Conservation (phyloP, 1,284 basidiomycete species). For the Ceratobasidium theobromae region DNA sequence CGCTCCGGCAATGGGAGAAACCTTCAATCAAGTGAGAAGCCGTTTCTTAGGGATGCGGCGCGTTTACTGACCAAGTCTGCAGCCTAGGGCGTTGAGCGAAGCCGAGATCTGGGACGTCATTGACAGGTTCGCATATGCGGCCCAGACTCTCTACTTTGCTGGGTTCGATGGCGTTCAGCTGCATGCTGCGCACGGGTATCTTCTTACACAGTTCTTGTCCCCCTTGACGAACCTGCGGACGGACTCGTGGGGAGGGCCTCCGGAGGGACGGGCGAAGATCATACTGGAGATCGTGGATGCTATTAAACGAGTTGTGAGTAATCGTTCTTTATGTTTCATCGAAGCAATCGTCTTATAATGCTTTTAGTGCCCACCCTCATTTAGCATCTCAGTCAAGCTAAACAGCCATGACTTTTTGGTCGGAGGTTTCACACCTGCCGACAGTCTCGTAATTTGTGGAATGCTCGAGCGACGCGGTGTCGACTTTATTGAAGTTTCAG, state of each 20-base stretch:
- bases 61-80: not conserved
- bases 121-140: not conserved
- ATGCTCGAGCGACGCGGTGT: not conserved
- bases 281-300: not conserved
- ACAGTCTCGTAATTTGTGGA: not conserved
- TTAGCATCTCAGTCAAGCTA: not conserved
- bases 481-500: not conserved
- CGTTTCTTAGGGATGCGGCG: not conserved
- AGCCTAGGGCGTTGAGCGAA: not conserved
- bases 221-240: not conserved
- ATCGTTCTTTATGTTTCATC: not conserved
- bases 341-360: not conserved
- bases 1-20: not conserved
- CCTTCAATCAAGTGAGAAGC: not conserved
- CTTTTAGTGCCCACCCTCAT: not conserved
- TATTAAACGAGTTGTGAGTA: not conserved
- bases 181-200: not conserved
- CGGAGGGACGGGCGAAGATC: not conserved
- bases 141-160: not conserved
- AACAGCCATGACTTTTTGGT: conserved; percentile 4
- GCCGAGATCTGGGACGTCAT: conserved; percentile 1
- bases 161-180: not conserved
- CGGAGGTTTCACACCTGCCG: not conserved
- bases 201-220: not conserved
- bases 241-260: not conserved